A percentile compares a stretch with the other conserved stretches of the same genome.
These are phyloP conservation scores for Brassica cretica DNA, from an alignment of 345 rosid species.

Conservation along the genomic window DNA sequence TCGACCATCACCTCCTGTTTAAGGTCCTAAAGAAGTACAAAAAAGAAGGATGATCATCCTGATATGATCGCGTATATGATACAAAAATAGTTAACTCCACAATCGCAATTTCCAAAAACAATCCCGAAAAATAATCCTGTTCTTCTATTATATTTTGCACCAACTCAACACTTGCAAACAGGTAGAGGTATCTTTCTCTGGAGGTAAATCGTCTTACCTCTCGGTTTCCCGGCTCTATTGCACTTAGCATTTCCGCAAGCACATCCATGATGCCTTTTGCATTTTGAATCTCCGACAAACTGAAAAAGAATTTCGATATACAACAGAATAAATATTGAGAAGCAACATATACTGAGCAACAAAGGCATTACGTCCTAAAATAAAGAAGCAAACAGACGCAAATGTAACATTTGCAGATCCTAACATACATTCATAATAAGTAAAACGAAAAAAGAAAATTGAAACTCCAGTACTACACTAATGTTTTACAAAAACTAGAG, in stretches of 20 bases:
- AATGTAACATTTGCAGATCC: not conserved
- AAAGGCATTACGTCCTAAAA: slow-evolving; percentile 5
- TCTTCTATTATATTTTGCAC: slow-evolving; percentile 5
- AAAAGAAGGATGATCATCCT: slow-evolving; percentile 15
- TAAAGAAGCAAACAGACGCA: not conserved
- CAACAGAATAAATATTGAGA: slow-evolving; percentile 16
- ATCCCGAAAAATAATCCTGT: not conserved
- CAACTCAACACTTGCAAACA: slow-evolving; percentile 20
- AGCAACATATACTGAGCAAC: slow-evolving; percentile 28
- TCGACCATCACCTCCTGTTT: slow-evolving; percentile 97
- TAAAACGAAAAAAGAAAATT: not conserved
- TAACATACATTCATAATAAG: not conserved
- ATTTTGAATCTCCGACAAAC: slow-evolving; percentile 96
- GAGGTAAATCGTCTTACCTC: slow-evolving; percentile 57
- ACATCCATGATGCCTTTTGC: slow-evolving; percentile 98
- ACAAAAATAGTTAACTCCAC: not conserved
- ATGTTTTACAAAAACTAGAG: not conserved
- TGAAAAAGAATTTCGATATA: slow-evolving; percentile 45
- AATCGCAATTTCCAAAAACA: not conserved
- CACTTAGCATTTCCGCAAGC: slow-evolving; percentile 96
- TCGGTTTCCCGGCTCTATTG: slow-evolving; percentile 79
- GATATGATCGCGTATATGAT: not conserved
- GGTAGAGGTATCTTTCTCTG: slow-evolving; percentile 18
- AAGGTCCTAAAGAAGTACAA: slow-evolving; percentile 60
- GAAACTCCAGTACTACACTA: not conserved